A percentile compares a stretch with the other conserved stretches of the same genome.
phyloP scores from a whole-genome alignment of 495 filamentous ascomycete species.

The Daldinia caldariorum region DNA sequence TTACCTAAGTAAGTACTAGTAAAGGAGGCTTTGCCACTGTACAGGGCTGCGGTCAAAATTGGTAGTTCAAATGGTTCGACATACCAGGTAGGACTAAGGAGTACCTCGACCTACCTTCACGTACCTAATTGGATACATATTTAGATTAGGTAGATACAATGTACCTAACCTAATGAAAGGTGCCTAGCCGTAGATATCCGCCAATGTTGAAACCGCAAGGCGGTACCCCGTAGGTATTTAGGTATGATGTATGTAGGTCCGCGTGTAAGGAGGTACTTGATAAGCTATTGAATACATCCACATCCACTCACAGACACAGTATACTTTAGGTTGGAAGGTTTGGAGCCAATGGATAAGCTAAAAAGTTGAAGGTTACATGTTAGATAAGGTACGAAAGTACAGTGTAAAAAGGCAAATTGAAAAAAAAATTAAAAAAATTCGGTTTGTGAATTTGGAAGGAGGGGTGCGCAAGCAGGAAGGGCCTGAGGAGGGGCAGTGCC shows the following conservation, averaged over 20 bases:
- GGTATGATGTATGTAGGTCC: background rate
- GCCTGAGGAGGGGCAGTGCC: constrained; percentile 44
- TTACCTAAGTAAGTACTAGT: too few relatives aligned
- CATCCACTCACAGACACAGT: background rate
- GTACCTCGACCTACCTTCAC: constrained; percentile 2
- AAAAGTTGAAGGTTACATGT: constrained; percentile 1
- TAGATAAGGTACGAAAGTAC: constrained; percentile 20
- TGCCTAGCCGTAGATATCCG: background rate
- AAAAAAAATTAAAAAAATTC: constrained; percentile 30
- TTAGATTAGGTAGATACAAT: background rate
- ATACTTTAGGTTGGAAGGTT: constrained; percentile 29
- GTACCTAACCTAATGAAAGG: background rate
- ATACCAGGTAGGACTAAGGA: background rate
- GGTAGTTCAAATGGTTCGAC: background rate
- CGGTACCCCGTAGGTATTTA: constrained; percentile 6
- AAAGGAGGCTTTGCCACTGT: background rate
- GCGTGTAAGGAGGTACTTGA: background rate
- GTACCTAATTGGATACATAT: constrained; percentile 1
- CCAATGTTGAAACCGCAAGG: background rate
- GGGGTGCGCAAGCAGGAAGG: constrained; percentile 42
- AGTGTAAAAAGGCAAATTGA: constrained; percentile 24
- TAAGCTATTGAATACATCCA: background rate
- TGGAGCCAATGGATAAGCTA: constrained; percentile 23
- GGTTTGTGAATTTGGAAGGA: constrained; percentile 48
- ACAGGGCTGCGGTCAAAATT: background rate